Base-by-base conservation (phyloP, 176 grass and related monocot genomes). In the Avena insularis region DNA sequence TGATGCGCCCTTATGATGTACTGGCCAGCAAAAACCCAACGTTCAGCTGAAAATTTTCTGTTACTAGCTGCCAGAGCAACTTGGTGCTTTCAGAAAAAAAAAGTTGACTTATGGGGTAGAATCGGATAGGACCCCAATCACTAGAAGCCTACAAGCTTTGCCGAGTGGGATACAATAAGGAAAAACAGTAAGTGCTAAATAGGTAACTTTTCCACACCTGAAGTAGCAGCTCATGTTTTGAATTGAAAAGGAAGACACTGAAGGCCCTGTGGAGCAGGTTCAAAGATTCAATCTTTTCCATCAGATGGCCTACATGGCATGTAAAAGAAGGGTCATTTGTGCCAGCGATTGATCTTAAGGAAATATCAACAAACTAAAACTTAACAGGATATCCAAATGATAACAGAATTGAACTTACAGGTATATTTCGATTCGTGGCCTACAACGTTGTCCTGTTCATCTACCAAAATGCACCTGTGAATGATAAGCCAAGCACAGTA, bases 161-260 rank as follows among this genome's bases (percentile, higher is more conserved):
- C 33, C 21, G n/a, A 10, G 6, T 40, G 12, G 61, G 67, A 77
- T 51, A 77, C 6, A 59, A 40, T 48, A 29, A 75, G 47, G 31
- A 45, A 84, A 69, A 25, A 53, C 20, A 23, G 21, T 1, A 35
- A 65, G 14, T 79, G 20, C 2, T 35, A 13, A 70, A 77, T 81
- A 23, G 46, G 54, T 33, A 14, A 23, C 16, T 43, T 82, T 2
- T 55, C 20, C 73, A 81, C 84, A 99, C 97, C 94, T 99, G 97
- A 63, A 99, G 91, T 43, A 99, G 92, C 76, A 94, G 86, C 83
- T 96, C 97, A 90, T 91, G 84, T 67, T 99, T 99, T 80, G 97
- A 94, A 92, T 99, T 99, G 91, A 99, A 99, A 65, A 99, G 94
- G 78, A 99, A 99, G 31, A 93, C 92, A 79, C 97, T 99, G 80